phyloP scores from a whole-genome alignment of 2,329 filamentous ascomycete species.

The Xylaria sp. region DNA sequence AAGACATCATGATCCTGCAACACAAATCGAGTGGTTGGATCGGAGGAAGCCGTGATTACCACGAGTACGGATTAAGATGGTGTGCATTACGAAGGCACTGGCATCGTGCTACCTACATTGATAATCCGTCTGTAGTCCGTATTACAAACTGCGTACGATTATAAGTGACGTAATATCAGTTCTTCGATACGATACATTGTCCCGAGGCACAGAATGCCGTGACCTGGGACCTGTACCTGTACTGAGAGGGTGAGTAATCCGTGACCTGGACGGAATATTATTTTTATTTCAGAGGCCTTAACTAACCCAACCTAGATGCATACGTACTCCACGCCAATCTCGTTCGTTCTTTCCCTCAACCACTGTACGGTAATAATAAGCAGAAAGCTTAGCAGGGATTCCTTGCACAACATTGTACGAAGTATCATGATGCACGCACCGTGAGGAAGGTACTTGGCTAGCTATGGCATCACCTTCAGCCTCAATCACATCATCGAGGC shows the following conservation, averaged over 20 bases:
- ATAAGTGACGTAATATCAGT: not conserved
- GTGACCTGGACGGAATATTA: too few species aligned
- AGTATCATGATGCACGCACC: not conserved
- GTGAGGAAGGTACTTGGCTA: not conserved
- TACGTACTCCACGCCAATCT: too few species aligned
- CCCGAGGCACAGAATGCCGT: too few species aligned
- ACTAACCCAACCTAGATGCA: too few species aligned
- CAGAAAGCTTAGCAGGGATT: not conserved
- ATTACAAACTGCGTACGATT: not conserved
- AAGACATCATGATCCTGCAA: too few species aligned
- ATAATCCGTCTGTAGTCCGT: not conserved
- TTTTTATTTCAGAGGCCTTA: too few species aligned
- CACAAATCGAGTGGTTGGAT: not conserved
- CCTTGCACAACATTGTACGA: not conserved
- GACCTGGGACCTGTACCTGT: too few species aligned
- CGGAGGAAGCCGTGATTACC: not conserved
- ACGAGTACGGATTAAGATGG: not conserved
- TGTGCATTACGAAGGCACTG: not conserved
- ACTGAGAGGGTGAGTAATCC: too few species aligned
- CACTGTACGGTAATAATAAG: not conserved
- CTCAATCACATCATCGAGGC: slow-evolving; percentile 26
- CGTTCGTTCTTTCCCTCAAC: too few species aligned
- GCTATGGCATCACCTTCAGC: slow-evolving; percentile 24
- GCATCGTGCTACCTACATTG: not conserved
- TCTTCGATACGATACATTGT: not conserved